A percentile compares a stretch with the other conserved stretches of the same genome.
phyloP scores from a whole-genome alignment of 306 rosid genomes.

The Cucumis sativus region DNA sequence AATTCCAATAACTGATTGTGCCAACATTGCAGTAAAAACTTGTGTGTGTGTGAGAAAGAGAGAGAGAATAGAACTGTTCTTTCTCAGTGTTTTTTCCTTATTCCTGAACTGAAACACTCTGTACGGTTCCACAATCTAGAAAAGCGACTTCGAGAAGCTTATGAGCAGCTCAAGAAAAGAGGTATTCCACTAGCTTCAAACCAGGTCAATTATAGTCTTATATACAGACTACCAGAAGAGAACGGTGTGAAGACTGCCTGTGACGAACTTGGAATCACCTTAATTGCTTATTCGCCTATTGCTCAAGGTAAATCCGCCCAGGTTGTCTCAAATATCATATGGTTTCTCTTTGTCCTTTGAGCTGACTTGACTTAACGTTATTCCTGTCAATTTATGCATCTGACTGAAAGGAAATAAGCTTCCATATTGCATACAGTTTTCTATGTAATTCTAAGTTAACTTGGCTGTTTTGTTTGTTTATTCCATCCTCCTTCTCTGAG shows the following conservation, averaged over 20 bases:
- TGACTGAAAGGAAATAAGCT: neutral
- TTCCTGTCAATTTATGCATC: neutral
- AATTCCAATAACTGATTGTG: neutral
- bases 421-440: neutral
- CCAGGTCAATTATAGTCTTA: constrained; percentile 95
- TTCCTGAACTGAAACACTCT: neutral
- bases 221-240: constrained; percentile 69
- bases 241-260: constrained; percentile 77
- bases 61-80: neutral
- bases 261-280: constrained; percentile 81
- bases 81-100: neutral
- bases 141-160: constrained; percentile 62
- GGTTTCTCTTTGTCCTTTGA: neutral
- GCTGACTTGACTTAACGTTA: neutral
- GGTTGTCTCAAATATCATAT: neutral
- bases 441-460: neutral
- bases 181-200: constrained; percentile 88
- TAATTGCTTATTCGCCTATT: constrained; percentile 92
- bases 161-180: constrained; percentile 53
- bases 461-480: neutral
- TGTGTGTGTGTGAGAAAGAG: neutral
- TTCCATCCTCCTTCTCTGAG: neutral
- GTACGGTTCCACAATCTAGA: constrained; percentile 20
- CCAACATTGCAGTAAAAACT: neutral
- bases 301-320: constrained; percentile 54